phyloP scores from a whole-genome alignment of 495 filamentous ascomycete species.

The Hypoxylon fuscum region DNA sequence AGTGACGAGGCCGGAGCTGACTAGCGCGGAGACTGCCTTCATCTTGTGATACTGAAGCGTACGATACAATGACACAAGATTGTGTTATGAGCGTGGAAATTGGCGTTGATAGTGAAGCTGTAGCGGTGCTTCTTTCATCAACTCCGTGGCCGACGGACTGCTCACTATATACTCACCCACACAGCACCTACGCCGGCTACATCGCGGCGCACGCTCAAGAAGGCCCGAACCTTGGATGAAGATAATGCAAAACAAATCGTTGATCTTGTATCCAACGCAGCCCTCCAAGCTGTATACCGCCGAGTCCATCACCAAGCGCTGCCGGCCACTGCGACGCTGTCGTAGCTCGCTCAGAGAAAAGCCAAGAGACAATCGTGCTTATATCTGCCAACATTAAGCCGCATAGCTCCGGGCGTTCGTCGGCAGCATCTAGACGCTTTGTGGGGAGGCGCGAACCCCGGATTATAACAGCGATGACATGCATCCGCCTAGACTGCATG shows the following conservation, averaged over 20 bases:
- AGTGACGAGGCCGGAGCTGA: constrained; percentile 27
- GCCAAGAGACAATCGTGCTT: constrained; percentile 3
- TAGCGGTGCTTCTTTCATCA: constrained; percentile 6
- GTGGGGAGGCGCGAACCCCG: constrained; percentile 20
- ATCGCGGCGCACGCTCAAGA: constrained; percentile 19
- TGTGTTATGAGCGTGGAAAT: not conserved
- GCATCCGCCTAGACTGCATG: constrained; percentile 20
- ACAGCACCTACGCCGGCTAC: constrained; percentile 1
- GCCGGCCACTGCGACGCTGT: constrained; percentile 17
- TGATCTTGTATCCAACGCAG: constrained; percentile 10
- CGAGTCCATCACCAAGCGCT: constrained; percentile 22
- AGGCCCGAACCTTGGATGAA: constrained; percentile 34
- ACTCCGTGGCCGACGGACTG: not conserved
- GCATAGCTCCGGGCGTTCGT: constrained; percentile 34
- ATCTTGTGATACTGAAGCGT: constrained; percentile 18
- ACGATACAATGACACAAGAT: not conserved
- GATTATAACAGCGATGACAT: constrained; percentile 25
- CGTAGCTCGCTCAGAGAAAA: constrained; percentile 9
- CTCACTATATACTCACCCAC: constrained; percentile 26
- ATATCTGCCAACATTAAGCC: constrained; percentile 23
- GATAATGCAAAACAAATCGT: constrained; percentile 2
- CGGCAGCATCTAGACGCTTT: constrained; percentile 25
- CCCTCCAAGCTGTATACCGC: constrained; percentile 25
- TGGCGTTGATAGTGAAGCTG: constrained; percentile 1
- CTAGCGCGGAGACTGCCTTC: constrained; percentile 27